Percentiles rank a stretch among this genome's conserved stretches.
Conservation (phyloP, 176 grass and related monocot species). For the Hyparrhenia diplandra region DNA sequence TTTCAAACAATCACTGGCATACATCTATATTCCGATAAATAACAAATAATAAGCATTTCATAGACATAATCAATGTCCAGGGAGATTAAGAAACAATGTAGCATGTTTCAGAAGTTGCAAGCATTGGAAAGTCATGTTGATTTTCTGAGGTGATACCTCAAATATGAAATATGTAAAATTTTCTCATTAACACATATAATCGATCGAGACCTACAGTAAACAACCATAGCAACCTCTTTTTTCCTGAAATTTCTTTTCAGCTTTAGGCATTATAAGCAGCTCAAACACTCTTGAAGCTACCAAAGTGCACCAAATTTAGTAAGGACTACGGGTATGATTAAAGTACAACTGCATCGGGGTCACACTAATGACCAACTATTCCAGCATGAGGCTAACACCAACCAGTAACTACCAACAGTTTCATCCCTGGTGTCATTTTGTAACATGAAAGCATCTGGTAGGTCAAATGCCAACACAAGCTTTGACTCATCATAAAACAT, state of each 20-base stretch:
- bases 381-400: not conserved
- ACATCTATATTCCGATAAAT: constrained; percentile 11
- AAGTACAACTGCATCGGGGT: not conserved
- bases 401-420: constrained; percentile 3
- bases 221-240: not conserved
- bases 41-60: not conserved
- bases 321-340: no score
- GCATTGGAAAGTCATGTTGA: not conserved
- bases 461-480: not conserved
- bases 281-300: not conserved
- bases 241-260: not conserved
- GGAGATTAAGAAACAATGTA: not conserved
- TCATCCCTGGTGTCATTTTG: not conserved
- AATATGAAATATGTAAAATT: not conserved
- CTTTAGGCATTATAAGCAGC: not conserved
- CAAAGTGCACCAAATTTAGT: not conserved
- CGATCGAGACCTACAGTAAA: not conserved
- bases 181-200: not conserved
- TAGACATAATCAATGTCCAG: not conserved
- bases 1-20: not conserved
- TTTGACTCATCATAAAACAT: not conserved
- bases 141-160: not conserved
- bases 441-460: not conserved
- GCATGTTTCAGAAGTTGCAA: not conserved
- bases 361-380: not conserved